Base-by-base conservation (phyloP, 169 alveolate species). In the Plasmodium malariae region DNA sequence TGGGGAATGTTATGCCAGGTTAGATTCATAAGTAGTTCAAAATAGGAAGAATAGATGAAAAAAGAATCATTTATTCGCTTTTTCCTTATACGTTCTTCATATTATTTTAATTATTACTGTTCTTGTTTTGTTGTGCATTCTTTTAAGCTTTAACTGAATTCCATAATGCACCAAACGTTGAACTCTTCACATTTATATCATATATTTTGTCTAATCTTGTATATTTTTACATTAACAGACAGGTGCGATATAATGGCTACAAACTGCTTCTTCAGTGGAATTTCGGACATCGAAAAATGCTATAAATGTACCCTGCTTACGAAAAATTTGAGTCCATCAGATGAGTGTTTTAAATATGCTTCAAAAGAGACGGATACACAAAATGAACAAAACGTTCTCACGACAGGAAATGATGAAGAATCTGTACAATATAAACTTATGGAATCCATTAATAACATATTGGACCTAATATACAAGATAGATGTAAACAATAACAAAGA, bases 231-330 rank as follows among this genome's bases (percentile, higher is more conserved):
- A 12, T 3, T 37, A 21, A 11, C 59, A 73, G 87, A 57, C 14
- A 32, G 55, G 37, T 73, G 87, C 19, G 72, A 57, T 11, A 28
- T 7, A 4, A 55, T 57, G 55, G 73, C 72, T n/a, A 19, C 65
- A 19, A 40, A 51, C 24, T 73, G 87, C 48, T 55, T 54, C 37
- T 26, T 73, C 14, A 55, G 21, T 24, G 72, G 72, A 21, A 55
- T 55, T 37, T 28, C 34, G 24, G 32, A 73, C 26, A 57, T 55
- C 34, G 87, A 73, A 73, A 73, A 55, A 36, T 73, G 87, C 9
- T 73, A 32, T n/a, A 28, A 51, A 14, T 73, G 87, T 5, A 1
- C 86, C 4, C 26, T 71, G 65, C 11, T 71, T 12, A 12, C 24
- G n/a, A n/a, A 48, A 51, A 9, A 19, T 0, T 21, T 1, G 4